phyloP scores from a whole-genome alignment of 2,329 filamentous ascomycete genomes.

The Penicillium sp. region DNA sequence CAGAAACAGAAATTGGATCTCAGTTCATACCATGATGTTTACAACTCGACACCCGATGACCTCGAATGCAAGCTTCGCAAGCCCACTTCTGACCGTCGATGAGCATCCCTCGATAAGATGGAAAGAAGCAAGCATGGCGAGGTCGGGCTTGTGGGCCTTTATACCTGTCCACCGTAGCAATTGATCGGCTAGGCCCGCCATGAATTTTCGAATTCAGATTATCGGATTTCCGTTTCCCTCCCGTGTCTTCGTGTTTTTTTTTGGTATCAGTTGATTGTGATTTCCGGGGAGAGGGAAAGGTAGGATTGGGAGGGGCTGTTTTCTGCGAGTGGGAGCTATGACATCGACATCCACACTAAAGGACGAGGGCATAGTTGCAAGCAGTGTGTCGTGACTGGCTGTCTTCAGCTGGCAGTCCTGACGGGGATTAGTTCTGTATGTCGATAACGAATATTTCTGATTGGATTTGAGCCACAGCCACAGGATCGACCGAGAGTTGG shows the following conservation, averaged over 20 bases:
- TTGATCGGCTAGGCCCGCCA: slow-evolving; percentile 6
- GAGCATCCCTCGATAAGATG: slow-evolving; percentile 59
- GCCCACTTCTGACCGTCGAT: slow-evolving; percentile 96
- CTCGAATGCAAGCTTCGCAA: slow-evolving; percentile 94
- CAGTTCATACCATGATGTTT: slow-evolving; percentile 78
- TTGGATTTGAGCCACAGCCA: slow-evolving; percentile 23
- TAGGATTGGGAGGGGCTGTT: slow-evolving; percentile 16
- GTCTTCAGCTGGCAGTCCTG: neutral
- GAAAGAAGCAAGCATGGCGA: slow-evolving; percentile 6
- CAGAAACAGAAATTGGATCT: neutral
- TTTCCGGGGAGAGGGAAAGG: neutral
- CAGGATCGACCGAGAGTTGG: slow-evolving; percentile 21
- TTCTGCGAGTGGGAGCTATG: slow-evolving; percentile 14
- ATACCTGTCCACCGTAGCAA: slow-evolving; percentile 13
- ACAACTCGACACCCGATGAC: slow-evolving; percentile 95
- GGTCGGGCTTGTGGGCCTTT: slow-evolving; percentile 15
- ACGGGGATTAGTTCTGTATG: slow-evolving; percentile 7
- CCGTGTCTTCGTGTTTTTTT: neutral
- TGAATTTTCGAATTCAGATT: neutral
- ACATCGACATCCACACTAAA: slow-evolving; percentile 19
- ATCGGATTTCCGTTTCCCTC: slow-evolving; percentile 3
- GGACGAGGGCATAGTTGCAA: neutral
- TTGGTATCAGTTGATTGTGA: neutral
- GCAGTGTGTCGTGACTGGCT: neutral
- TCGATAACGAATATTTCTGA: neutral